Percentiles rank a stretch among this genome's conserved stretches.
Conservation (phyloP, 1,284 basidiomycete species). For the Blastosporella zonata region DNA sequence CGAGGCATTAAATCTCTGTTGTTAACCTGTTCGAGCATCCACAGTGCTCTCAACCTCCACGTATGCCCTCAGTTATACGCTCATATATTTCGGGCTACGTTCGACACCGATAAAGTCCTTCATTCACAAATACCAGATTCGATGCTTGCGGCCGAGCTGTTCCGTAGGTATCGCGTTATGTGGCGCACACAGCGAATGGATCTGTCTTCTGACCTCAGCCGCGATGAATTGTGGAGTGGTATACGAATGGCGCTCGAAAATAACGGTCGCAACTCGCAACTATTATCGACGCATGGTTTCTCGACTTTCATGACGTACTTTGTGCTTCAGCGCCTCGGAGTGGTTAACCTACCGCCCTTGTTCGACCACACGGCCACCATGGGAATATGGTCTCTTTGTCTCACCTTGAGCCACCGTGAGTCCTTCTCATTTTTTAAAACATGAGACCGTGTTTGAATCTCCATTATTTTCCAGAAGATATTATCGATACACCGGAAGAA, state of each 20-base stretch:
- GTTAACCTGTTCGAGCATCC: constrained; percentile 41
- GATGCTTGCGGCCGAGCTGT: constrained; percentile 45
- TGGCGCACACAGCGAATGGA: constrained; percentile 39
- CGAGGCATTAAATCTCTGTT: constrained; percentile 40
- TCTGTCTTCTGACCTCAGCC: constrained; percentile 27
- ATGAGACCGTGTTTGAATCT: not conserved
- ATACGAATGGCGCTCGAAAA: constrained; percentile 53
- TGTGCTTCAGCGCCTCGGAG: constrained; percentile 11
- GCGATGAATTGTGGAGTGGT: constrained; percentile 47
- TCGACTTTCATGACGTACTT: constrained; percentile 18
- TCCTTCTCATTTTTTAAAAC: not conserved
- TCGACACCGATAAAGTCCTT: constrained; percentile 44
- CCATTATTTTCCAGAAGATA: constrained; percentile 28
- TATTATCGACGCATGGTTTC: constrained; percentile 31
- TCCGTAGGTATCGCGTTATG: constrained; percentile 40
- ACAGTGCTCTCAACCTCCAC: constrained; percentile 39
- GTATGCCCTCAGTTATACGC: constrained; percentile 62
- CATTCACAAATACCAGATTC: constrained; percentile 39
- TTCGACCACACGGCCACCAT: constrained; percentile 21
- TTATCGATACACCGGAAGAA: constrained; percentile 30
- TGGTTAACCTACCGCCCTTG: constrained; percentile 6
- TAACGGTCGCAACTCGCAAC: constrained; percentile 39
- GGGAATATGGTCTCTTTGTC: constrained; percentile 38
- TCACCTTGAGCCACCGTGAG: constrained; percentile 34
- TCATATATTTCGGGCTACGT: constrained; percentile 51